These are phyloP conservation scores for Phialocephala subalpina DNA, from an alignment of 2,329 filamentous ascomycete genomes.

Conservation along the genomic window DNA sequence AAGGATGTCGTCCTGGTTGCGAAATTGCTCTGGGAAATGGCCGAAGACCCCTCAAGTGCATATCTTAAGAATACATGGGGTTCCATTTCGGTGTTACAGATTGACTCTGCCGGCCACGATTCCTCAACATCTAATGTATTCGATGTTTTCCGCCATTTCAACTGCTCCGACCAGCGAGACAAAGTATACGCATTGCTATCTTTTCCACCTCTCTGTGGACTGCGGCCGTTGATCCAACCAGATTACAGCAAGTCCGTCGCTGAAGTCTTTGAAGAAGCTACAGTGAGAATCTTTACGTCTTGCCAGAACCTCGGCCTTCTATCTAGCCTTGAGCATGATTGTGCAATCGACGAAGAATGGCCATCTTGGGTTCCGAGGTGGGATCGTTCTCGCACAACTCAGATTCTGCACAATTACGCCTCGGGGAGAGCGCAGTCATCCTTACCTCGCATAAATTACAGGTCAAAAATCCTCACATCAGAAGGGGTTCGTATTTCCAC, in stretches of 20 bases:
- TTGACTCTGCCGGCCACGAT: neutral
- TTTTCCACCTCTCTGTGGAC: conserved; percentile 20
- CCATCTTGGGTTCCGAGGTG: conserved; percentile 27
- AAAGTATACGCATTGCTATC: conserved; percentile 23
- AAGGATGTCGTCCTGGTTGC: conserved; percentile 17
- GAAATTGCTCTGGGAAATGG: conserved; percentile 1
- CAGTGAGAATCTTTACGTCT: conserved; percentile 22
- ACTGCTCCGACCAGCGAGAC: conserved; percentile 22
- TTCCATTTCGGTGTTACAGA: neutral
- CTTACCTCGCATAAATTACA: conserved; percentile 19
- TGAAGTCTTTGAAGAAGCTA: conserved; percentile 27
- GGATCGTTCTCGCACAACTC: conserved; percentile 19
- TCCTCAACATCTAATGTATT: conserved; percentile 13
- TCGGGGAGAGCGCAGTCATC: conserved; percentile 22
- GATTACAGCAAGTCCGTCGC: conserved; percentile 30
- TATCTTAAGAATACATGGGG: neutral
- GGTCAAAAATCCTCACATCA: conserved; percentile 16
- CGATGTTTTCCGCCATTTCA: conserved; percentile 15
- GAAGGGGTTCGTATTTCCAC: conserved; percentile 23
- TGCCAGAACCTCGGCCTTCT: conserved; percentile 18
- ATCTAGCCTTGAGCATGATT: conserved; percentile 21
- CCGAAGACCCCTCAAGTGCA: neutral
- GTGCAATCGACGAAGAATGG: conserved; percentile 16
- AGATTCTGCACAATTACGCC: conserved; percentile 20
- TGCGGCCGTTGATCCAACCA: conserved; percentile 21